phyloP scores from a whole-genome alignment of 768 basidiomycete genomes.

The Sarcodon aspratus region DNA sequence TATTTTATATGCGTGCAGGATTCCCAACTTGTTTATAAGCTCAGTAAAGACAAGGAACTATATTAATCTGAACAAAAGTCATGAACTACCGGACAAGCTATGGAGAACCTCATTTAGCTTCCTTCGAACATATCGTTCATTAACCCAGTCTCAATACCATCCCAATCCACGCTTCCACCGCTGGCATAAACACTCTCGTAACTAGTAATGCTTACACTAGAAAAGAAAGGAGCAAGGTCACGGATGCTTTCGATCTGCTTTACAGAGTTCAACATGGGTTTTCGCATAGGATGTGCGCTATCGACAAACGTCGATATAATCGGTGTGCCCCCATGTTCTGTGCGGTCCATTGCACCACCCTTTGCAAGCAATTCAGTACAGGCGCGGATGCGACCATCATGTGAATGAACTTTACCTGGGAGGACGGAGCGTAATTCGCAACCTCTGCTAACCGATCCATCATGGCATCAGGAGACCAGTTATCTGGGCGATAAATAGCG shows the following conservation, averaged over 20 bases:
- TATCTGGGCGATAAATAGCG: conserved; percentile 79
- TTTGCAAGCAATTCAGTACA: not conserved
- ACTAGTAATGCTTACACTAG: conserved; percentile 74
- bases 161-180: conserved; percentile 80
- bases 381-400: no score
- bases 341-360: not conserved
- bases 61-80: no score
- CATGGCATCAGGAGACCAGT: conserved; percentile 77
- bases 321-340: not conserved
- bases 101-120: conserved; percentile 22
- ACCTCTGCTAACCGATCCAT: conserved; percentile 87
- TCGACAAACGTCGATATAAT: not conserved
- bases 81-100: no score
- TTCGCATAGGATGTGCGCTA: conserved; percentile 43
- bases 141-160: conserved; percentile 71
- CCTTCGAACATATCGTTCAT: conserved; percentile 88
- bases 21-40: no score
- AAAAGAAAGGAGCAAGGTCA: conserved; percentile 86
- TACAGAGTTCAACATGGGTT: conserved; percentile 58
- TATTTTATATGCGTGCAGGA: no score
- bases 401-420: conserved; percentile 20
- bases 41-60: no score
- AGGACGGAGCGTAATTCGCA: conserved; percentile 50
- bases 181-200: conserved; percentile 88
- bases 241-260: conserved; percentile 76